Evolutionary conservation across 805 yeast genomes (phyloP), one percentile per base, ranked within the genome.

Genomic region (Wickerhamia fluorescens): DNA sequence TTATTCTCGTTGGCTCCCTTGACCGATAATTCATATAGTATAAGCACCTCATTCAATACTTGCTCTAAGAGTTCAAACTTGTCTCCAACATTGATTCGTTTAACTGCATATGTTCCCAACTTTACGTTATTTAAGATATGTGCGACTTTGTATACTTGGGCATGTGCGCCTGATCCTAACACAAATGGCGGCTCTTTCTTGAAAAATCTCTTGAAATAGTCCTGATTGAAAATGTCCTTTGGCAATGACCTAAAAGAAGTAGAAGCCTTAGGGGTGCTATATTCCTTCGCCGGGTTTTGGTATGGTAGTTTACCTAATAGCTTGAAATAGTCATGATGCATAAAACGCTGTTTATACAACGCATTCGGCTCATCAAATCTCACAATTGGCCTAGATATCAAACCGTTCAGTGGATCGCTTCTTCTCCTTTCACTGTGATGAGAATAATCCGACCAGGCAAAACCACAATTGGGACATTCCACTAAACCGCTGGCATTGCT

Each of bases 141-240:
- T 33, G 78, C 85, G 5, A 87, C 96, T 47, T 85, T 75, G 45
- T 71, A 80, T 7, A 87, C 96, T 16, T 79, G 73, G 0, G 95
- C 95, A 41, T 85, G 74, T 4, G 94, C 82, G 0, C 96, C 96
- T 20, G 79, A 67, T 0, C 96, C 96, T 9, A 87, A 54, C 2
- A 70, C 56, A 16, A 35, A 54, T 0, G 66, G 66, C 1, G 73
- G 66, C 9, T 76, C 55, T 18, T 73, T 69, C 23, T 61, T 66
- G 56, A 87, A 87, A 49, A 87, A 81, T 33, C 76, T 74, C 13
- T 68, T 61, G 42, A 79, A 87, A 49, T 87, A 87, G 3, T 94
- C 95, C 36, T 81, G 94, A 27, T 82, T 78, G 45, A 85, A 83
- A 3, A 87, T 63, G 6, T 68, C 66, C 20, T 27, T 22, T 1